A percentile compares a stretch with the other conserved stretches of the same genome.
Evolutionary conservation across 805 yeast species (phyloP).

Genomic region (Yamadazyma phyllophila): DNA sequence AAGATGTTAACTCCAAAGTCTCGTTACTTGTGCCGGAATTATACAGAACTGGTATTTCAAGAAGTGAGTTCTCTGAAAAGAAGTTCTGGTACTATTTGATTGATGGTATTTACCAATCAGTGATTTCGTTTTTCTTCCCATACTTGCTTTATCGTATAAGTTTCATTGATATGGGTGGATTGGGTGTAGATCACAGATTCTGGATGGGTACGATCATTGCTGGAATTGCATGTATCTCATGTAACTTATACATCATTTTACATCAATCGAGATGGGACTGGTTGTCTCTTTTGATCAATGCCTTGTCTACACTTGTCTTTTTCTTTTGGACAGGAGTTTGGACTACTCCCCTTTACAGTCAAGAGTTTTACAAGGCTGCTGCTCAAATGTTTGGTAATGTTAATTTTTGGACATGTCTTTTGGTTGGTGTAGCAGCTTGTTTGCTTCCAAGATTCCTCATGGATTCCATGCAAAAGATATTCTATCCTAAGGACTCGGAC

Average conservation of each 20-base stretch:
- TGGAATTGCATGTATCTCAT: constrained; percentile 62
- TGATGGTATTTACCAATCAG: constrained; percentile 76
- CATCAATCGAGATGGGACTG: constrained; percentile 84
- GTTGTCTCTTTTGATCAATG: constrained; percentile 56
- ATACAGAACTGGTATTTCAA: constrained; percentile 68
- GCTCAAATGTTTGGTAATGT: constrained; percentile 60
- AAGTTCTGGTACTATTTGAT: constrained; percentile 74
- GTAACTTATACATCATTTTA: constrained; percentile 62
- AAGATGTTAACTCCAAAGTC: constrained; percentile 70
- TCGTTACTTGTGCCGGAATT: constrained; percentile 73
- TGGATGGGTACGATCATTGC: constrained; percentile 69
- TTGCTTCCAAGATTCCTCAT: constrained; percentile 64
- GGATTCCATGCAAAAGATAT: constrained; percentile 53
- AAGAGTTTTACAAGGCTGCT: constrained; percentile 66
- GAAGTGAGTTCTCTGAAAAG: constrained; percentile 65
- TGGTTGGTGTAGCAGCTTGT: constrained; percentile 63
- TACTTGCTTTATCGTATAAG: constrained; percentile 42
- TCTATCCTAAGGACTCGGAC: constrained; percentile 65
- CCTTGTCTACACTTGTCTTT: constrained; percentile 56
- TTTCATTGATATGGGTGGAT: constrained; percentile 46
- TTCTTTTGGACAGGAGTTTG: constrained; percentile 82
- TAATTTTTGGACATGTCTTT: constrained; percentile 64
- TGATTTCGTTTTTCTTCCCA: constrained; percentile 72
- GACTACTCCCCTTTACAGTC: constrained; percentile 52
- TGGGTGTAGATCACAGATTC: constrained; percentile 66